Evolutionary conservation across 352 stramenopile genomes (phyloP), one percentile per base, ranked within the genome.

Genomic region (Phytopythium aichiense): DNA sequence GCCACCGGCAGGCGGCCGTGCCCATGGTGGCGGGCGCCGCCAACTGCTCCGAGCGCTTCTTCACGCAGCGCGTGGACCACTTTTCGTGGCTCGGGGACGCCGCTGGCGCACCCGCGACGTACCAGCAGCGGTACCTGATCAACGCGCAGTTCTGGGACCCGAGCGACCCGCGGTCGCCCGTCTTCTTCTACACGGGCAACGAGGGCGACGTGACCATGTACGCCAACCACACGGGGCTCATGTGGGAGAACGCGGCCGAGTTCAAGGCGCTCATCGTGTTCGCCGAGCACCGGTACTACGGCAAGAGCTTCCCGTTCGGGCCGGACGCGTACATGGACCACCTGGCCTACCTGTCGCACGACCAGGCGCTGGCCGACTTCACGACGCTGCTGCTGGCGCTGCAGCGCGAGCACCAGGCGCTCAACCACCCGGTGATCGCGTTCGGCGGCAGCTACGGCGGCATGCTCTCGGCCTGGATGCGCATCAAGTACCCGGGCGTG

Each of bases 361-460:
- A 97, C 18, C 95, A 99, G 66, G 96, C 96, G 28, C 76, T 99
- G 11, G 91, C 87, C 0, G 96, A 99, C 67, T 98, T 92, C 56
- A 86, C 89, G 2, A 65, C 81, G 64, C 79, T 99, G 25, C 83
- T 99, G 28, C 84, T 90, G 64, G 74, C 80, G 51, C 61, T 98
- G 23, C 88, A 97, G 63, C 60, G 68, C 23, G 76, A 96, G 23
- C 82, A 89, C 69, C 69, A 81, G 16, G 84, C 87, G 22, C 61
- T 81, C 7, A 66, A 84, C 56, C 83, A 92, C 61, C 76, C 94
- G 0, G 89, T 98, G 33, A 96, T 99, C 56, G 87, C 83, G 0
- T 99, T 98, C 73, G 96, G 96, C 37, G 96, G 95, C n/a, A 95
- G 76, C 61, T 99, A 98, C 66, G 94, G 96, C 28, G 96, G 96